Percentiles rank a stretch among this genome's conserved stretches.
Conservation (phyloP, 2,329 filamentous ascomycete genomes). For the Grosmannia clavigera region DNA sequence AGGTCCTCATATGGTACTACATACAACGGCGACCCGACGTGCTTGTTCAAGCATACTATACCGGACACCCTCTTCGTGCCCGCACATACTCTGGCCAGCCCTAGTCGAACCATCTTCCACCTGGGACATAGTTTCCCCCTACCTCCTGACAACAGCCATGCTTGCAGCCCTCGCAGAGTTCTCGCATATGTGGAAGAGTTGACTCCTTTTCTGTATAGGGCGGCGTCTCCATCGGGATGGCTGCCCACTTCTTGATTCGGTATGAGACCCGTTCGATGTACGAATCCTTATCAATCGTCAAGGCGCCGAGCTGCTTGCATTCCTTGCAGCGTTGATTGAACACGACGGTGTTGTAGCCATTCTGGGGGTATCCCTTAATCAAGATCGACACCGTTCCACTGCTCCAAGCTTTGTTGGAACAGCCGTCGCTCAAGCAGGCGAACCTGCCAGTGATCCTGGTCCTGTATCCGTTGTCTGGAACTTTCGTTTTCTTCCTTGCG, state of each 20-base stretch:
- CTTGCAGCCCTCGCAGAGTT: conserved; percentile 26
- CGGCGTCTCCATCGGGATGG: conserved; percentile 12
- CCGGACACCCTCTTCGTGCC: too few relatives aligned
- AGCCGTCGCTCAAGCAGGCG: conserved; percentile 6
- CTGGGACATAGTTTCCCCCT: too few relatives aligned
- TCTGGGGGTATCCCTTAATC: conserved; percentile 19
- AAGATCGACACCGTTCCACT: conserved; percentile 22
- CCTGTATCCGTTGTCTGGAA: background rate
- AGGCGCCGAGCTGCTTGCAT: conserved; percentile 18
- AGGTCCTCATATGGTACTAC: too few relatives aligned
- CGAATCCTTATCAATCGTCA: conserved; percentile 16
- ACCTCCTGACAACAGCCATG: conserved; percentile 16
- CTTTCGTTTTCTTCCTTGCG: background rate
- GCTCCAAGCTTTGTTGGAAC: conserved; percentile 15
- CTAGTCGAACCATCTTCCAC: background rate
- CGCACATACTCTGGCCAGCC: background rate
- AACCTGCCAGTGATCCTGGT: conserved; percentile 4
- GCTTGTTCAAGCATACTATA: too few relatives aligned
- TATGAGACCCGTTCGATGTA: conserved; percentile 24
- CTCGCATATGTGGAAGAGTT: conserved; percentile 16
- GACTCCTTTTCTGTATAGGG: background rate
- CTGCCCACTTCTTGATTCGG: conserved; percentile 24
- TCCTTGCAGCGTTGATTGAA: conserved; percentile 24
- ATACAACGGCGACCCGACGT: too few relatives aligned
- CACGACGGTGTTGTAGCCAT: conserved; percentile 23